These are phyloP conservation scores for Schwanniomyces sp. DNA, from an alignment of 805 yeast genomes.

Conservation along the genomic window DNA sequence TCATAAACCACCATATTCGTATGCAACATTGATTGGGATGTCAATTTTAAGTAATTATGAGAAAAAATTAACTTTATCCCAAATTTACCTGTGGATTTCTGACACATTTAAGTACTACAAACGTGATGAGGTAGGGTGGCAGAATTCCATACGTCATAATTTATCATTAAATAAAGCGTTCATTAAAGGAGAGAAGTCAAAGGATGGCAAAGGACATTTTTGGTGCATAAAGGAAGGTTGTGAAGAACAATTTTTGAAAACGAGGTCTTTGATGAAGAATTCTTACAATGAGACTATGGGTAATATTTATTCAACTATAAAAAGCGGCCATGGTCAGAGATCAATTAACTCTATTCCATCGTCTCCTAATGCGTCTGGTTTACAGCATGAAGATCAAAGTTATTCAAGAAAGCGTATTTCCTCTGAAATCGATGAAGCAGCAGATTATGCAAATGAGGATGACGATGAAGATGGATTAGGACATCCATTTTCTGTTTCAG, in stretches of 20 bases:
- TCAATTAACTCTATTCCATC: slow-evolving; percentile 29
- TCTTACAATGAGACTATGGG: slow-evolving; percentile 45
- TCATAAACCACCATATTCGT: slow-evolving; percentile 88
- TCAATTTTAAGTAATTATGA: slow-evolving; percentile 80
- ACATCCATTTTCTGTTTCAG: slow-evolving; percentile 10
- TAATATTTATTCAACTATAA: slow-evolving; percentile 24
- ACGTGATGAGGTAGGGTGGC: slow-evolving; percentile 92
- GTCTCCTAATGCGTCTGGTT: slow-evolving; percentile 23
- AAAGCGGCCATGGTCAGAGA: slow-evolving; percentile 6
- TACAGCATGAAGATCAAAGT: slow-evolving; percentile 8
- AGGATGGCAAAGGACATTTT: slow-evolving; percentile 88
- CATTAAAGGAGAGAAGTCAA: slow-evolving; percentile 84
- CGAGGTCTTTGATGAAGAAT: slow-evolving; percentile 48
- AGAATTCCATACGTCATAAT: slow-evolving; percentile 93
- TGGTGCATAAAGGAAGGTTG: slow-evolving; percentile 88
- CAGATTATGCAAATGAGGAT: slow-evolving; percentile 11
- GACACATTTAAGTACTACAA: slow-evolving; percentile 81
- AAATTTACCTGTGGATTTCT: slow-evolving; percentile 90
- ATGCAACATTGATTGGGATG: slow-evolving; percentile 91
- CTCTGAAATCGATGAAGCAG: slow-evolving; percentile 11
- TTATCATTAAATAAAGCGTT: slow-evolving; percentile 91
- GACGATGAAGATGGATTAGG: slow-evolving; percentile 17
- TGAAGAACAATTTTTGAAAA: slow-evolving; percentile 77
- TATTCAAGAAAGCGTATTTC: slow-evolving; percentile 6
- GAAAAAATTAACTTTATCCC: slow-evolving; percentile 46